Evolutionary conservation across 495 filamentous ascomycete species (phyloP), one percentile per base, ranked within the genome.

Genomic region (Margaritispora aquatica): DNA sequence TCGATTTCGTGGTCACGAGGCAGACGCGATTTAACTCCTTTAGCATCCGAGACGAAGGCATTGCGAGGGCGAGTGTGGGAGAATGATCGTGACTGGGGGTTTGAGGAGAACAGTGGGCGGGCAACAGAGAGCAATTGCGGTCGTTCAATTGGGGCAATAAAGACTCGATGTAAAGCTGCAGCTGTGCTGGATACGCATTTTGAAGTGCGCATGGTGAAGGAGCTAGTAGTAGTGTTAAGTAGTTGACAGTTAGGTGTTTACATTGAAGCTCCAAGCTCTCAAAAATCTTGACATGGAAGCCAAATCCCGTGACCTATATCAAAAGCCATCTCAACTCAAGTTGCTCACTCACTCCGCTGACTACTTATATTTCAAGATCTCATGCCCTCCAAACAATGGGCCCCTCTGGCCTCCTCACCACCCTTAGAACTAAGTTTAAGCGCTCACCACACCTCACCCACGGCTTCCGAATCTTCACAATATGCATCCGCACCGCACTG

Each of bases 1-100:
- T 59, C 64, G 60, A 90, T 90, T n/a, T 77, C 72, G 61, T 80
- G 68, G 66, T 90, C 79, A 50, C 69, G 77, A 0, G 67, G 62
- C 13, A 61, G 53, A 17, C 61, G 61, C 23, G 49, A 47, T 59
- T 59, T 62, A n/a, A 23, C 59, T 26, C 58, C 55, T 36, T 53
- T 27, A 20, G 54, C 15, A 57, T 59, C 62, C 1, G 63, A 57
- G 26, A 58, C 58, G 55, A 67, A 66, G 9, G 58, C 21, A 51
- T 61, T 65, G 57, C 49, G 21, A 13, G 63, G 65, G 15, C 4
- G 29, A 8, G 29, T 48, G 57, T 23, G 50, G 10, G 19, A 48
- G 26, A 47, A 50, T 11, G 11, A 24, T 20, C n/a, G 24, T 47
- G 41, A 46, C 48, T 22, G 55, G 53, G 23, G 41, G 54, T 38